Base-by-base conservation (phyloP, 345 rosid genomes). In the Mercurialis annua region DNA sequence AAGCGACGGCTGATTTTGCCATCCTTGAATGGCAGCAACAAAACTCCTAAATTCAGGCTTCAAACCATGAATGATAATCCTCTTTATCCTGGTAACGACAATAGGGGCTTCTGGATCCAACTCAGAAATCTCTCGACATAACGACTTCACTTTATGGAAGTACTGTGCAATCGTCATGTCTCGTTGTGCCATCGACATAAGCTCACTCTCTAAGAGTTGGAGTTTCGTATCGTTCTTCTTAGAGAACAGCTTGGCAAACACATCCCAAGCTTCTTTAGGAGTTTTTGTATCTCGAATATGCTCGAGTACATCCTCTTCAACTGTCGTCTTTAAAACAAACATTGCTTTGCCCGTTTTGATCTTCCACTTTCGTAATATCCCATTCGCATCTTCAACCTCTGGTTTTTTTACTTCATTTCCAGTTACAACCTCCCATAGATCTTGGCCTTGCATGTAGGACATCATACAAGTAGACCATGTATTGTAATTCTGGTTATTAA, bases 1-100 rank as follows among this genome's bases (percentile, higher is more conserved):
- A 64, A 49, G 67, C 47, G 56, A 49, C 31, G 56, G 67, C 15
- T 64, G 67, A 1, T 29, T 33, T 31, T 9, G 43, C 67, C 57
- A 64, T 49, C 67, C 67, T 0, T 49, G 58, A 48, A 64, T 24
- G 18, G 57, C 44, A 64, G 30, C 20, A 64, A 48, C 29, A 33
- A 48, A 49, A 1, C 59, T 18, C 7, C 48, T 50, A 1, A 1
- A 64, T 23, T 64, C 33, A 3, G 47, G 33, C 5, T 15, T 3
- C 27, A 50, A 50, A 38, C 47, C 58, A 47, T 63, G 55, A 6
- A 63, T 47, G 4, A 63, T 30, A 7, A 63, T 47, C 29, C 56
- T 63, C 10, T 50, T 64, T 27, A 65, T 24, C 48, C 8, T 65
- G 29, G 59, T 33, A 6, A 50, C 68, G 2, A 20, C 33, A 24